phyloP scores from a whole-genome alignment of 257 asterid genomes.

The Haberlea rhodopensis region DNA sequence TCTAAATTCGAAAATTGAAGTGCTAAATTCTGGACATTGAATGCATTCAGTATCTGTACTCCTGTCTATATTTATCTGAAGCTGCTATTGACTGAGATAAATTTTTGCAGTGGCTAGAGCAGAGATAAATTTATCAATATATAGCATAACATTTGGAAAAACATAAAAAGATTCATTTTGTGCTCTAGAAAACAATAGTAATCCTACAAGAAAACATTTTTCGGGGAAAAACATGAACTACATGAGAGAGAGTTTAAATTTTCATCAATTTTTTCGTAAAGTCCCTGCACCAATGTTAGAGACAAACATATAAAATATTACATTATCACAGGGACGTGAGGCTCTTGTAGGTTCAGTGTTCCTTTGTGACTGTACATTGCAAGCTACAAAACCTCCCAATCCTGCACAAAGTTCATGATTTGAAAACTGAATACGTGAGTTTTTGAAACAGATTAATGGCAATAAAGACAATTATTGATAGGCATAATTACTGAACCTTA shows the following conservation, averaged over 20 bases:
- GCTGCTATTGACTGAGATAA: no score
- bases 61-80: no score
- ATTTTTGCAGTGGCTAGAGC: no score
- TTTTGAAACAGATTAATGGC: slow-evolving; percentile 18
- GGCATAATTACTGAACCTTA: slow-evolving; percentile 92
- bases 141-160: no score
- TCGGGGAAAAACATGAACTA: slow-evolving; percentile 12
- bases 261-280: slow-evolving; percentile 10
- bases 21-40: no score
- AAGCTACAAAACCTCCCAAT: slow-evolving; percentile 92
- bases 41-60: no score
- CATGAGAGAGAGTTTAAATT: slow-evolving; percentile 16
- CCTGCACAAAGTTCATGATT: slow-evolving; percentile 48
- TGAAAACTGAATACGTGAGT: slow-evolving; percentile 15
- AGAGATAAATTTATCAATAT: no score
- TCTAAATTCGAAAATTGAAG: no score
- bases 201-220: slow-evolving; percentile 12
- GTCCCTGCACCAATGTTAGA: slow-evolving; percentile 10
- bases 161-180: no score
- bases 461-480: slow-evolving; percentile 48
- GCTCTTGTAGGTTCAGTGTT: slow-evolving; percentile 84
- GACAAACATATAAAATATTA: slow-evolving; percentile 38
- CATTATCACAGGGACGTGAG: slow-evolving; percentile 93
- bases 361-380: slow-evolving; percentile 83
- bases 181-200: background rate